These are phyloP conservation scores for Abrus precatorius DNA, from an alignment of 306 rosid species.

Conservation along the genomic window DNA sequence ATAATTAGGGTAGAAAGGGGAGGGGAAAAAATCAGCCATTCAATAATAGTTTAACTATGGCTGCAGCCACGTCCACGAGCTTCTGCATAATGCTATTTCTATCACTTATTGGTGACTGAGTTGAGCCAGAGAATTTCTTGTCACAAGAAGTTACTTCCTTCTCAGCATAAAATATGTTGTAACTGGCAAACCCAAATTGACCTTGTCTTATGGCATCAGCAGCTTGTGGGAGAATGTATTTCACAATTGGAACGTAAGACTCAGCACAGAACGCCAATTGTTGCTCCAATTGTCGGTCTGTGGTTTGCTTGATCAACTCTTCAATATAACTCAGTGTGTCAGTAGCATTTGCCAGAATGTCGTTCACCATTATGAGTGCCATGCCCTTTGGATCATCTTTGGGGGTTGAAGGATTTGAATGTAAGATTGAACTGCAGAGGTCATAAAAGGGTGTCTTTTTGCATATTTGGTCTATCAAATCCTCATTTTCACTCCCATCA, in stretches of 20 bases:
- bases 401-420: slow-evolving; percentile 56
- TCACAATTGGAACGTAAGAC: slow-evolving; percentile 79
- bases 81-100: slow-evolving; percentile 62
- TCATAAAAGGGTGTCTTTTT: slow-evolving; percentile 63
- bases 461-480: slow-evolving; percentile 61
- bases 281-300: slow-evolving; percentile 62
- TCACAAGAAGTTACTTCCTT: slow-evolving; percentile 73
- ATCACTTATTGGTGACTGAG: slow-evolving; percentile 59
- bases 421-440: slow-evolving; percentile 58
- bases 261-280: slow-evolving; percentile 83
- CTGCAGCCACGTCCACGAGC: slow-evolving; percentile 69
- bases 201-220: slow-evolving; percentile 72
- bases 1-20: neutral
- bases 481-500: slow-evolving; percentile 20
- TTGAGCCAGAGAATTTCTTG: slow-evolving; percentile 62
- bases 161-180: slow-evolving; percentile 72
- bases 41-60: slow-evolving; percentile 62
- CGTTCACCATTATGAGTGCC: slow-evolving; percentile 57
- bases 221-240: slow-evolving; percentile 79
- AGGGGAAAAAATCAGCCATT: slow-evolving; percentile 50
- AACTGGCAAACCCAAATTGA: slow-evolving; percentile 73
- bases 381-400: slow-evolving; percentile 61
- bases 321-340: slow-evolving; percentile 59
- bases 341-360: slow-evolving; percentile 53
- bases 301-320: slow-evolving; percentile 53